Evolutionary conservation across 352 stramenopile species (phyloP).

Genomic region (Pythium periplocum): DNA sequence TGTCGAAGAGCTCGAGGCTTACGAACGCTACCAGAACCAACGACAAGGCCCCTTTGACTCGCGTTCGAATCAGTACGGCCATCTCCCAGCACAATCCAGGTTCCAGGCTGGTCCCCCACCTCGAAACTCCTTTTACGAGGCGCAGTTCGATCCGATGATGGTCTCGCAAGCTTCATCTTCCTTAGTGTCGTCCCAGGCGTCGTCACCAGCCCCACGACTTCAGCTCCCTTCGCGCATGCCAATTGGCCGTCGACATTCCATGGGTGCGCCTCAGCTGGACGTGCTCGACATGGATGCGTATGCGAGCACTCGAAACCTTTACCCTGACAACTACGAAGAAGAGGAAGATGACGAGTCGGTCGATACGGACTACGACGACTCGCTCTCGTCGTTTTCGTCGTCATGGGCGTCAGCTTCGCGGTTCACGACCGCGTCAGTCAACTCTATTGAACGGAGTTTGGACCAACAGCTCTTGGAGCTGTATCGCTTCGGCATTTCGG

Average conservation of each 20-base stretch:
- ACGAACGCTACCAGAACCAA: too few species aligned
- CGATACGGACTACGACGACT: conserved; percentile 5
- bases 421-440: conserved; percentile 6
- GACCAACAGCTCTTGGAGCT: conserved; percentile 59
- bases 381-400: conserved; percentile 11
- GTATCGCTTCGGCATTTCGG: conserved; percentile 50
- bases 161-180: too few species aligned
- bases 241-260: not conserved
- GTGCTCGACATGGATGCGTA: conserved; percentile 9
- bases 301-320: conserved; percentile 1
- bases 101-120: too few species aligned
- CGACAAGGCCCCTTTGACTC: too few species aligned
- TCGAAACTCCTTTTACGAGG: too few species aligned
- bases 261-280: not conserved
- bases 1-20: too few species aligned
- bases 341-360: not conserved
- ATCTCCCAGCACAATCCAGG: too few species aligned
- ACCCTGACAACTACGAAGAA: not conserved
- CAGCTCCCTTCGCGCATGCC: too few species aligned
- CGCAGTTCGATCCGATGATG: too few species aligned
- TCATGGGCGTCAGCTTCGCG: conserved; percentile 6
- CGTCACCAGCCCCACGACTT: too few species aligned
- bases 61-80: too few species aligned
- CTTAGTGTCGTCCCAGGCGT: too few species aligned
- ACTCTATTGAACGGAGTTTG: conserved; percentile 4